These are phyloP conservation scores for Apiospora kogelbergensis DNA, from an alignment of 2,329 filamentous ascomycete species.

Conservation along the genomic window DNA sequence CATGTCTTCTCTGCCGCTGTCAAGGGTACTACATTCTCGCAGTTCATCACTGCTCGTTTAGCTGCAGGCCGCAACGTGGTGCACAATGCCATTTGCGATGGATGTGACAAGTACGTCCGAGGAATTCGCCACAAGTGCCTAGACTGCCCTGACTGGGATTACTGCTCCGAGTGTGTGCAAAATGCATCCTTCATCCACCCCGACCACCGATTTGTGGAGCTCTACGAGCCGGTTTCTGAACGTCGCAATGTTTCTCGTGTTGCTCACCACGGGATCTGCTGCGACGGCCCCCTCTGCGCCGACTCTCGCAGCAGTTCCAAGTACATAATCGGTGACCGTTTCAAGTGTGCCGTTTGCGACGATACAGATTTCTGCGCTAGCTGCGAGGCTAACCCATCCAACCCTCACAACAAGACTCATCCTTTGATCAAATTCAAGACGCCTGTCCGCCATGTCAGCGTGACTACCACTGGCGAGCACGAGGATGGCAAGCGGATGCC, in stretches of 20 bases:
- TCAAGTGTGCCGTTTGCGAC: constrained; percentile 96
- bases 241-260: constrained; percentile 36
- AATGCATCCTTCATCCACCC: constrained; percentile 71
- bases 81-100: constrained; percentile 92
- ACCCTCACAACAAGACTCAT: constrained; percentile 91
- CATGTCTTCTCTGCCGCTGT: constrained; percentile 76
- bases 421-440: constrained; percentile 97
- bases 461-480: constrained; percentile 81
- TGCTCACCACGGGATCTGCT: constrained; percentile 84
- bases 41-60: constrained; percentile 66
- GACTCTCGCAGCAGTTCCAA: constrained; percentile 51
- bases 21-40: constrained; percentile 59
- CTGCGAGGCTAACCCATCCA: constrained; percentile 85
- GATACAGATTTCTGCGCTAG: constrained; percentile 93
- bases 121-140: constrained; percentile 96
- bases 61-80: constrained; percentile 75
- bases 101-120: constrained; percentile 83
- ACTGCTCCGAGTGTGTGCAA: constrained; percentile 74
- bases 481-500: constrained; percentile 63
- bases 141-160: constrained; percentile 97
- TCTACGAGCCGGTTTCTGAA: constrained; percentile 70
- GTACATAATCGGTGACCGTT: constrained; percentile 85
- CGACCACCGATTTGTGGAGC: constrained; percentile 81
- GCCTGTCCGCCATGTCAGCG: constrained; percentile 81
- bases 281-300: constrained; percentile 87